Evolutionary conservation across 2,329 filamentous ascomycete genomes (phyloP), one percentile per base, ranked within the genome.

Genomic region (Neospermospora avenae): DNA sequence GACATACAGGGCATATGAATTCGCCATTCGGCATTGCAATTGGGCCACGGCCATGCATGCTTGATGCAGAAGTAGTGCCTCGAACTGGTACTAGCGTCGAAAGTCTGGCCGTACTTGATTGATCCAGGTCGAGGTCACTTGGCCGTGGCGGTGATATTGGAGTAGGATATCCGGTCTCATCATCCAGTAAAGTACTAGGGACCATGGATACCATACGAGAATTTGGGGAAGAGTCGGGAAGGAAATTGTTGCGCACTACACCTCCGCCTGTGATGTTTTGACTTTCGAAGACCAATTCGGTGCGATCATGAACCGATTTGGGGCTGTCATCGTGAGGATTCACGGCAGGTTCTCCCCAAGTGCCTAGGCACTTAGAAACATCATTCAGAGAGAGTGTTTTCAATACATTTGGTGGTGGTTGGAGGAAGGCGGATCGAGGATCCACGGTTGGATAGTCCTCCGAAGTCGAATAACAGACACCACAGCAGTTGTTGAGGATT

Each of bases 321-420:
- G 59, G 22, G 61, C 63, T 61, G 59, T 51, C 63, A 60, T 60
- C 61, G 61, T 62, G 42, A 62, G n/a, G 45, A 53, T 63, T 59
- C 49, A 64, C 52, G 58, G 58, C 55, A 59, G 62, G 48, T 62
- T 64, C 62, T 63, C 62, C 57, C 61, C 62, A 53, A 64, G 59
- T 41, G 35, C 18, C 42, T 42, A 39, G 55, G 35, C 22, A 54
- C 58, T 58, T 55, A 60, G 63, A 65, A 57, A 57, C 63, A 60
- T 65, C 63, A 25, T 49, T 65, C 63, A 61, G 63, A 60, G 60
- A 63, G 60, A 60, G 63, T 62, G 59, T 48, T n/a, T 56, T 46
- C 58, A 58, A 62, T 58, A 57, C 62, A 64, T 62, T 35, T 16
- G 25, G 51, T 28, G 35, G 28, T n/a, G 44, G 35, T 46, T 59